These are phyloP conservation scores for Microdochium bolleyi DNA, from an alignment of 2,329 filamentous ascomycete genomes.

Conservation along the genomic window DNA sequence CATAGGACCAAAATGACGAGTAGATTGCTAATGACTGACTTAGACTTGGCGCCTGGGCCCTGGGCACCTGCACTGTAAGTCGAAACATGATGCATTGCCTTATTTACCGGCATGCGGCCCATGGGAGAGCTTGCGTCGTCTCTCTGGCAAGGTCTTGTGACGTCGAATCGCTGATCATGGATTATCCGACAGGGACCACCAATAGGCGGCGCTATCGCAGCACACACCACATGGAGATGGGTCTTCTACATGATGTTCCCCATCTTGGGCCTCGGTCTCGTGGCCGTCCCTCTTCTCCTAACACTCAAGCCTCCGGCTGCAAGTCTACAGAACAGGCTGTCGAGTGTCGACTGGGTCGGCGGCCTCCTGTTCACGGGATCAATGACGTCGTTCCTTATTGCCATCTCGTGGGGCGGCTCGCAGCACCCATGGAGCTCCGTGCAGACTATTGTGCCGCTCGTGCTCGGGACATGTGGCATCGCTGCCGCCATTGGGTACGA, in stretches of 20 bases:
- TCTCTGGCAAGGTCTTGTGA: too few relatives aligned
- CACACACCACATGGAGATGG: conserved; percentile 34
- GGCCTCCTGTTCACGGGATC: conserved; percentile 34
- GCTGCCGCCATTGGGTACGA: conserved; percentile 28
- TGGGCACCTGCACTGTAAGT: conserved; percentile 29
- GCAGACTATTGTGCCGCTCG: conserved; percentile 30
- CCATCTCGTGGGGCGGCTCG: conserved; percentile 38
- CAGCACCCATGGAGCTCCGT: conserved; percentile 31
- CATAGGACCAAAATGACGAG: not conserved
- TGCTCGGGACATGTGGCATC: conserved; percentile 32
- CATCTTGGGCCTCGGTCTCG: conserved; percentile 28
- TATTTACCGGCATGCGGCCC: too few relatives aligned
- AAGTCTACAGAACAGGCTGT: conserved; percentile 22
- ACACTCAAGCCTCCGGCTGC: conserved; percentile 25
- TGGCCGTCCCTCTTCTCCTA: conserved; percentile 30
- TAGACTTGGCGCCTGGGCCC: conserved; percentile 24
- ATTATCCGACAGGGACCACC: conserved; percentile 17
- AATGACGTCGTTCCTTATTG: conserved; percentile 33
- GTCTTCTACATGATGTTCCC: conserved; percentile 40
- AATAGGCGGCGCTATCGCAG: conserved; percentile 25
- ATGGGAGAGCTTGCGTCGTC: too few relatives aligned
- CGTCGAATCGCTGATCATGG: too few relatives aligned
- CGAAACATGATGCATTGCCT: too few relatives aligned
- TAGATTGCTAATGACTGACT: not conserved
- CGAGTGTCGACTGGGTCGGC: conserved; percentile 36